Evolutionary conservation across 2,329 filamentous ascomycete species (phyloP), one percentile per base, ranked within the genome.

Genomic region (Lachnellula subtilissima): DNA sequence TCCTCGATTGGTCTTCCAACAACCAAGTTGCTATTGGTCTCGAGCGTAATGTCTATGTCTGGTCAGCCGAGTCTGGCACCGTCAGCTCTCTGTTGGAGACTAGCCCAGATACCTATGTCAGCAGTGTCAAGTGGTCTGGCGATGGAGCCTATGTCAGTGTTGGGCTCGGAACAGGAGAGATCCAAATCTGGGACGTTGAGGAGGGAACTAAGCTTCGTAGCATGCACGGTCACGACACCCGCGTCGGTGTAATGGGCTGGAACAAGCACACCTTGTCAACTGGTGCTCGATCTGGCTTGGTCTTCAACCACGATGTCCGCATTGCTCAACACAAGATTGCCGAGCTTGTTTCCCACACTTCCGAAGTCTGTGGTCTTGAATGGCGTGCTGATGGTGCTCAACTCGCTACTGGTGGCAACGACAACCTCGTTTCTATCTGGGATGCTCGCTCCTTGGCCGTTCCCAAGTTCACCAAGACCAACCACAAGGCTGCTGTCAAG

Each of bases 401-500:
- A 79, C 88, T 99, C 59, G 94, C 94, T 52, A 97, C 94, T 53
- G 94, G 94, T 68, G 94, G 92, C 73, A 99, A 99, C 70, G 94
- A 99, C 82, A 99, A 99, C 80, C 82, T 99, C 54, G 94, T 99
- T 64, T 95, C 90, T 68, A 99, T 99, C 77, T 99, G 94, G 94
- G 94, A 99, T 74, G 93, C 94, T 54, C 91, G 94, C 50, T 94
- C 91, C 8, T 82, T 99, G 58, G 86, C 85, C 17, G 92, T 95
- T 9, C 94, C 94, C 72, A 97, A 97, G 78, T 97, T 97, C 80
- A 94, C 91, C 75, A 99, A 99, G 86, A 96, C 93, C 70, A 99
- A 99, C 82, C 94, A 99, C 82, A 94, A 94, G 75, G 94, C 94
- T 55, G 94, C 94, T 46, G 92, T 99, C 76, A 99, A 99, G 84